Conservation (phyloP, 306 rosid genomes). For the Rosa rugosa region DNA sequence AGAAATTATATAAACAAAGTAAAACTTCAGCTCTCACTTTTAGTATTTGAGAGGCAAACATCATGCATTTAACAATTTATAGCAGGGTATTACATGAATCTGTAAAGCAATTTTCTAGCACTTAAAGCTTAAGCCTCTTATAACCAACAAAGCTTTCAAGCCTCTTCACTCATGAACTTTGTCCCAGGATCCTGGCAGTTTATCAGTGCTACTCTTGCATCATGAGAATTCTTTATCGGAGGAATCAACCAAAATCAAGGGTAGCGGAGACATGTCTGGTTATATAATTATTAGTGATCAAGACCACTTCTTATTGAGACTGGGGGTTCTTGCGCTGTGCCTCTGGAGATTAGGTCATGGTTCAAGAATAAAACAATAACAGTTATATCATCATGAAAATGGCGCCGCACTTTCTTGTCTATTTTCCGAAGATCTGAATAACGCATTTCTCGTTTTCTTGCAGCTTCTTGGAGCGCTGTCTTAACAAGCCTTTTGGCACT, state of each 20-base stretch:
- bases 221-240: background rate
- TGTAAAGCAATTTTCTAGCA: background rate
- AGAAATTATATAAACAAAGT: background rate
- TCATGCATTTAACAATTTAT: background rate
- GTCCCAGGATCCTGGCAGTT: background rate
- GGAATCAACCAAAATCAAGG: background rate
- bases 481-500: constrained; percentile 82
- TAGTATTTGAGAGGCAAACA: constrained; percentile 5
- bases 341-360: constrained; percentile 74
- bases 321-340: constrained; percentile 39
- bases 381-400: constrained; percentile 81
- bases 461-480: constrained; percentile 92
- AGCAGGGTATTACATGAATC: constrained; percentile 2
- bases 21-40: background rate
- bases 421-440: constrained; percentile 73
- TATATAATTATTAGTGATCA: constrained; percentile 42
- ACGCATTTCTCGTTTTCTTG: constrained; percentile 84
- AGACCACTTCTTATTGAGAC: constrained; percentile 61
- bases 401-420: constrained; percentile 85
- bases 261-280: constrained; percentile 14
- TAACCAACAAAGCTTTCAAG: background rate
- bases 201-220: background rate
- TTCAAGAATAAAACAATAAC: constrained; percentile 89
- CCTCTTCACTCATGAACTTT: constrained; percentile 1
- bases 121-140: background rate